Evolutionary conservation across 1,284 basidiomycete genomes (phyloP).

Genomic region (Austropuccinia psidii): DNA sequence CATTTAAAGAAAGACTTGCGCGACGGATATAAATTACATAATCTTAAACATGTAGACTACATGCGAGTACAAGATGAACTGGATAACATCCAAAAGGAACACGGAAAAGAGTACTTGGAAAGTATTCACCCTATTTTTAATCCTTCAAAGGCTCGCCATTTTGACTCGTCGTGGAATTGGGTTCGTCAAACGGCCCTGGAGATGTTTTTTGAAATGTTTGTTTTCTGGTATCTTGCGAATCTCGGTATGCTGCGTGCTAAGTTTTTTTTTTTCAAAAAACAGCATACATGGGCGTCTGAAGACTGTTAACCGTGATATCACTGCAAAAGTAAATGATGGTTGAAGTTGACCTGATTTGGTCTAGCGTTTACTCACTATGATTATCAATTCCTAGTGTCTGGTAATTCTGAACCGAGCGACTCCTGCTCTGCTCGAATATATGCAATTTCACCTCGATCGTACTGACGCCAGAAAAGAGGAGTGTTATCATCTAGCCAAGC

Average conservation of each 20-base stretch:
- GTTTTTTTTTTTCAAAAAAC: constrained; percentile 37
- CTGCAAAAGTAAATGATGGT: constrained; percentile 27
- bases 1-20: constrained; percentile 89
- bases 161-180: constrained; percentile 99
- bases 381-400: no score
- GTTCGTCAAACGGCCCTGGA: constrained; percentile 77
- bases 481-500: constrained; percentile 85
- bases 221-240: constrained; percentile 56
- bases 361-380: constrained; percentile 51
- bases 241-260: constrained; percentile 55
- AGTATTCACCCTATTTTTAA: constrained; percentile 92
- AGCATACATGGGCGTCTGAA: constrained; percentile 70
- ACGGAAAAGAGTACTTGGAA: constrained; percentile 84
- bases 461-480: constrained; percentile 74
- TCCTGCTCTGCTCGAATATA: constrained; percentile 73
- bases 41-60: constrained; percentile 69
- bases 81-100: constrained; percentile 77
- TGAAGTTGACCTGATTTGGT: constrained; percentile 56
- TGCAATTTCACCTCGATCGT: constrained; percentile 87
- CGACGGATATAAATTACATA: constrained; percentile 77
- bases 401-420: constrained; percentile 95
- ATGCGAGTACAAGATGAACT: constrained; percentile 71
- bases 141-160: constrained; percentile 87
- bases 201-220: constrained; percentile 94
- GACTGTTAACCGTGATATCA: constrained; percentile 63